A percentile compares a stretch with the other conserved stretches of the same genome.
Evolutionary conservation across 2,329 filamentous ascomycete genomes (phyloP).

Genomic region (Biscogniauxia marginata): DNA sequence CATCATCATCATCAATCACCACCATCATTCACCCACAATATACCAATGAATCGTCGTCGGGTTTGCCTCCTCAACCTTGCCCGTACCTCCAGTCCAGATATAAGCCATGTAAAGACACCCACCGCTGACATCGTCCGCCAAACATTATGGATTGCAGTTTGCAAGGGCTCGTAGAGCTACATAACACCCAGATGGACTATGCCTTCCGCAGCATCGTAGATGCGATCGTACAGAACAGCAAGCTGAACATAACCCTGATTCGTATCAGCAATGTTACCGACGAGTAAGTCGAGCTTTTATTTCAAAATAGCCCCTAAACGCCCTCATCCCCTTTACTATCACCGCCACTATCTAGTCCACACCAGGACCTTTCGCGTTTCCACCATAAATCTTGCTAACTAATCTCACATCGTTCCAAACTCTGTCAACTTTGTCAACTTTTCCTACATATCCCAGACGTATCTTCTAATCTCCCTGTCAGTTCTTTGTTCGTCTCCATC

Average conservation of each 20-base stretch:
- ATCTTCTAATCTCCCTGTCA: slow-evolving; percentile 9
- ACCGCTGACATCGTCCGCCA: neutral
- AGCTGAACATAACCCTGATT: slow-evolving; percentile 21
- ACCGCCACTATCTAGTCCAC: too few species aligned
- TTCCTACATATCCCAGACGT: too few species aligned
- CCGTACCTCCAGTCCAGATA: neutral
- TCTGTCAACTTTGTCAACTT: too few species aligned
- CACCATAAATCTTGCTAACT: too few species aligned
- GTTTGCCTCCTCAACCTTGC: neutral
- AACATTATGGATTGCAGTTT: slow-evolving; percentile 17
- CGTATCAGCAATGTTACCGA: slow-evolving; percentile 30
- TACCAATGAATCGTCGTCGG: neutral
- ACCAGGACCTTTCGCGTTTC: too few species aligned
- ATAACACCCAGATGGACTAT: slow-evolving; percentile 20
- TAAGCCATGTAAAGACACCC: slow-evolving; percentile 4
- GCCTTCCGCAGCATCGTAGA: slow-evolving; percentile 21
- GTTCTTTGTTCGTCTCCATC: slow-evolving; percentile 26
- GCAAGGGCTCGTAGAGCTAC: slow-evolving; percentile 13
- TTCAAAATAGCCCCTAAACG: too few species aligned
- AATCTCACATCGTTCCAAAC: too few species aligned
- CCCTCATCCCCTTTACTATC: neutral
- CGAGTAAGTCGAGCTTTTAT: slow-evolving; percentile 23
- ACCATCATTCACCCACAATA: neutral
- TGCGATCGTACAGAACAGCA: slow-evolving; percentile 21
- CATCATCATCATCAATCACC: too few species aligned